Evolutionary conservation across 2,329 filamentous ascomycete species (phyloP), one percentile per base, ranked within the genome.

Genomic region (Anthostomella pinea): DNA sequence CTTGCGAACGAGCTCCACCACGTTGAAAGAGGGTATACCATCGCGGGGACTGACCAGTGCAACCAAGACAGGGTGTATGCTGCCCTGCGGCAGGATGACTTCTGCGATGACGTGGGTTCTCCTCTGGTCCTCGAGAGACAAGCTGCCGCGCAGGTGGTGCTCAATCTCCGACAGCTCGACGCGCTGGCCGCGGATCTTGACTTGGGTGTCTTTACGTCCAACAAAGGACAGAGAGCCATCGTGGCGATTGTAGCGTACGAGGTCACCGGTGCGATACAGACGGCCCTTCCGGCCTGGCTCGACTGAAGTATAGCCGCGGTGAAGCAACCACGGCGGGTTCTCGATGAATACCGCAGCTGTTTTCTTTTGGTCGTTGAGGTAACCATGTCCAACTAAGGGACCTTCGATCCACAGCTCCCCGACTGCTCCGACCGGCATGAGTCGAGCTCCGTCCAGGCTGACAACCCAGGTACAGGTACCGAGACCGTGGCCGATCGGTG

Each of bases 161-260:
- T 65, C 72, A 31, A 65, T 66, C 49, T 65, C 68, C 13, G 59
- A 66, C 34, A 67, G 54, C 56, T 66, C 75, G 44, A 69, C 57
- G 41, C 68, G 46, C 34, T 62, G 72, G 25, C 75, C 75, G 18
- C 66, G 61, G 13, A 75, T 54, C 49, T 75, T 75, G 29, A 73
- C 61, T 45, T 73, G 70, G 1, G 60, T 60, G 46, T 73, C 70
- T 37, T 66, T 67, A 23, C 71, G 60, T 31, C 70, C 70, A 30
- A 67, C 38, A 33, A 56, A 62, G 3, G 49, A 27, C 11, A 66
- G 43, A 25, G 23, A 36, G 13, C 58, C 53, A 53, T 83, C 74
- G 2, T 39, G 35, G 22, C 52, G 30, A 27, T n/a, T n/a, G 17
- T 61, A 59, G 17, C 13, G 13, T 7, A 42, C 41, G 4, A 45